Evolutionary conservation across 495 filamentous ascomycete species (phyloP).

Genomic region (Parmelia sp.): DNA sequence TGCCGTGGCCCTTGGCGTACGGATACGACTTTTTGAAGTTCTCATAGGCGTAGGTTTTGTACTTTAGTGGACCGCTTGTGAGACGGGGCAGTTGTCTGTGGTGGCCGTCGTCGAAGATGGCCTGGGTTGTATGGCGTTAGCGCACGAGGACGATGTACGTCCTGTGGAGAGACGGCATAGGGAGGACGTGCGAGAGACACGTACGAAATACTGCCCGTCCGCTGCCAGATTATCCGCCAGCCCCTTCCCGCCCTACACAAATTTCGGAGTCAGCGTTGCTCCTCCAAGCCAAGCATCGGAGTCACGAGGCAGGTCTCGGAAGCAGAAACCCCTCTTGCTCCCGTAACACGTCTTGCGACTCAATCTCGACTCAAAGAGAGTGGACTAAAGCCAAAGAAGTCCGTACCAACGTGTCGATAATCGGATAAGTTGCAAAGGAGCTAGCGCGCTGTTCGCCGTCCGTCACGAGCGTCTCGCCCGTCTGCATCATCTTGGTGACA

Average conservation of each 20-base stretch:
- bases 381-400: no score
- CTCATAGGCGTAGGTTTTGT: conserved; percentile 39
- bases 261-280: no score
- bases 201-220: conserved; percentile 38
- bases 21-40: conserved; percentile 35
- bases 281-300: no score
- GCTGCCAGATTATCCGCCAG: conserved; percentile 33
- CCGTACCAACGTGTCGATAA: conserved; percentile 36
- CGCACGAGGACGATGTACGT: no score
- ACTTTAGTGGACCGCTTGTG: conserved; percentile 35
- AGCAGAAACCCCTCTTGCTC: no score
- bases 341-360: no score
- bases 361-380: no score
- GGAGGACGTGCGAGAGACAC: neutral
- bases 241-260: conserved; percentile 36
- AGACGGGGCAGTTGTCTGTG: conserved; percentile 38
- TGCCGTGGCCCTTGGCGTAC: conserved; percentile 24
- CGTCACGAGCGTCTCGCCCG: conserved; percentile 34
- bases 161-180: neutral
- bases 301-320: no score
- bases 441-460: conserved; percentile 40
- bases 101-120: conserved; percentile 42
- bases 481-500: conserved; percentile 34
- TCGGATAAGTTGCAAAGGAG: conserved; percentile 41
- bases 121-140: neutral